These are phyloP conservation scores for Trypanosoma scelopori DNA, from an alignment of 208 protist genomes.

Conservation along the genomic window DNA sequence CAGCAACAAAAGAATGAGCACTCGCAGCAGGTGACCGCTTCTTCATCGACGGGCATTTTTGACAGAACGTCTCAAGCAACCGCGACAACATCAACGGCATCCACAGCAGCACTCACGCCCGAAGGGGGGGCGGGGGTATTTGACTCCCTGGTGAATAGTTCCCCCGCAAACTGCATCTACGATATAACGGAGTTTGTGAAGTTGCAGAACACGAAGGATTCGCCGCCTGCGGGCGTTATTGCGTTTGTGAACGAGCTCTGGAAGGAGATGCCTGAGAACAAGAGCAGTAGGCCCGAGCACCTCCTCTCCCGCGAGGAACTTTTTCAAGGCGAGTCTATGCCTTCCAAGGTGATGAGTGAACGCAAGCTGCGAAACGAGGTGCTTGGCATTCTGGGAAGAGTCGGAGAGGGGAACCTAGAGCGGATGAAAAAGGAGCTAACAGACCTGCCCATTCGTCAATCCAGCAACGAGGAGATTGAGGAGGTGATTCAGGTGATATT, in stretches of 20 bases:
- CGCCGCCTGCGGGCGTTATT: slow-evolving; percentile 43
- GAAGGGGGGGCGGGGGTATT: background rate
- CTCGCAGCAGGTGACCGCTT: slow-evolving; percentile 11
- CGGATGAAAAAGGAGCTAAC: slow-evolving; percentile 76
- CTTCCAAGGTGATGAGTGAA: slow-evolving; percentile 65
- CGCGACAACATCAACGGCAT: too few species aligned
- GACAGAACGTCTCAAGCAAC: slow-evolving; percentile 7
- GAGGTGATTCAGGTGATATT: slow-evolving; percentile 86
- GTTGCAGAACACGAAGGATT: slow-evolving; percentile 38
- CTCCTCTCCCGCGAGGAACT: slow-evolving; percentile 68
- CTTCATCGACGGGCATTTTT: slow-evolving; percentile 11
- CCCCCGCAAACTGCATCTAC: slow-evolving; percentile 74
- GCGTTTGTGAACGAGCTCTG: slow-evolving; percentile 60
- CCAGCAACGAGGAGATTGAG: slow-evolving; percentile 76
- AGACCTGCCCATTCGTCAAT: slow-evolving; percentile 83
- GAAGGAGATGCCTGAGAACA: slow-evolving; percentile 79
- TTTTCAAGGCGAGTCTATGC: slow-evolving; percentile 64
- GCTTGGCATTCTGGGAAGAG: slow-evolving; percentile 80
- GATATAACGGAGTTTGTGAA: slow-evolving; percentile 50
- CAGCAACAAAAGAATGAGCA: background rate
- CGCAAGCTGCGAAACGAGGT: slow-evolving; percentile 87
- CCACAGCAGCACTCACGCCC: too few species aligned
- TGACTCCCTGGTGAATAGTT: slow-evolving; percentile 24
- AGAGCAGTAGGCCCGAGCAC: slow-evolving; percentile 51
- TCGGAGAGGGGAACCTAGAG: slow-evolving; percentile 67